Base-by-base conservation (phyloP, 2,329 filamentous ascomycete genomes). In the Ophiostoma populinum region DNA sequence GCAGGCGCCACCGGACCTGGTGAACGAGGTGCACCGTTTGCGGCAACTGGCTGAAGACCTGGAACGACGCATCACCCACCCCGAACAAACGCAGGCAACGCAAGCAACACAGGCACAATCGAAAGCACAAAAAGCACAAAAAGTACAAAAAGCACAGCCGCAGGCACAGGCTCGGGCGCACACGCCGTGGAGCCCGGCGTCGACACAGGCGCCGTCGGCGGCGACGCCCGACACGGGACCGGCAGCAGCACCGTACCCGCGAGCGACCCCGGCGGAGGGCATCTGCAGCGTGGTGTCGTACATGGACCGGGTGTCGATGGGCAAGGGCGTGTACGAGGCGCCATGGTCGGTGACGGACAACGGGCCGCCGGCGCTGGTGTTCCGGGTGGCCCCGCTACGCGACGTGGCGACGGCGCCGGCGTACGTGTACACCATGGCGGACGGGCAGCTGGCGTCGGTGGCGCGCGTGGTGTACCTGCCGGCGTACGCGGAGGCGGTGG, bases 281-380 rank as follows among this genome's bases (percentile, higher is more conserved):
- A 38, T 38, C n/a, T 34, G 31, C n/a, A 32, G 20, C 3, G 36
- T 38, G 4, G 36, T 38, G 16, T 30, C 36, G n/a, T 32, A 38
- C 12, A 31, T 38, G 6, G 36, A 38, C 36, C 32, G 32, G n/a
- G 36, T 38, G 17, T 38, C 36, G 11, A 38, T 38, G 36, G 27
- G 36, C 25, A 34, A 34, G 7, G 36, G 36, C 1, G 19, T 32
- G 12, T 38, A 38, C 21, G 11, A 22, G 20, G 21, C 21, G 8
- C 32, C 36, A n/a, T 20, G 15, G 15, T 24, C 24, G 2, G 31
- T 11, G 15, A n/a, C 7, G 19, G 5, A 28, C 13, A 18, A 20
- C 16, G 17, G 10, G 3, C 15, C 7, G 12, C 12, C 8, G 11
- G 15, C 26, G 13, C 24, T 18, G 2, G 3, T 28, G 24, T n/a